Conservation (phyloP, 305 asterid genomes). For the Solanum hybrid region DNA sequence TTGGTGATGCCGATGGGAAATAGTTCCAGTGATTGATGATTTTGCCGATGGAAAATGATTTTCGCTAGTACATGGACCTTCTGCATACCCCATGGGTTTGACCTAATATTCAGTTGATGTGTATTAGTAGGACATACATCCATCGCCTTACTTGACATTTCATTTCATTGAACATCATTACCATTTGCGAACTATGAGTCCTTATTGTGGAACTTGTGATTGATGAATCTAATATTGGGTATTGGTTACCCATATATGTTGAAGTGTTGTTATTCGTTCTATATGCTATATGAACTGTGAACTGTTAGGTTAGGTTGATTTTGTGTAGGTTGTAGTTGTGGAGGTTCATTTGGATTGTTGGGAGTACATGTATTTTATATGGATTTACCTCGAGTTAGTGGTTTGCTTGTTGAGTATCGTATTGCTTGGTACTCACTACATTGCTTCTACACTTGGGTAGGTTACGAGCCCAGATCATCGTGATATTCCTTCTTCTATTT, state of each 20-base stretch:
- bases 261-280: background rate
- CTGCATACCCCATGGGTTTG: background rate
- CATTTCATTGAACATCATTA: background rate
- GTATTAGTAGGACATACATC: background rate
- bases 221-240: background rate
- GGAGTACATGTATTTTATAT: background rate
- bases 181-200: background rate
- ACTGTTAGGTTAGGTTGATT: background rate
- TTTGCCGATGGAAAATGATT: background rate
- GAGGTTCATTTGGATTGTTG: background rate
- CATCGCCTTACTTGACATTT: background rate
- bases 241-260: background rate
- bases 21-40: background rate
- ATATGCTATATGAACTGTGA: background rate
- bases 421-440: background rate
- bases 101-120: background rate
- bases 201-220: background rate
- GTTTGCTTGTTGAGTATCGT: background rate
- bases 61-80: background rate
- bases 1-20: background rate
- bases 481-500: background rate
- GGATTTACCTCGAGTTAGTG: background rate
- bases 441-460: background rate
- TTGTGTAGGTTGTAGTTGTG: background rate
- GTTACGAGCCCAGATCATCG: background rate